phyloP scores from a whole-genome alignment of 768 basidiomycete genomes.

The Boletellus emodensis region DNA sequence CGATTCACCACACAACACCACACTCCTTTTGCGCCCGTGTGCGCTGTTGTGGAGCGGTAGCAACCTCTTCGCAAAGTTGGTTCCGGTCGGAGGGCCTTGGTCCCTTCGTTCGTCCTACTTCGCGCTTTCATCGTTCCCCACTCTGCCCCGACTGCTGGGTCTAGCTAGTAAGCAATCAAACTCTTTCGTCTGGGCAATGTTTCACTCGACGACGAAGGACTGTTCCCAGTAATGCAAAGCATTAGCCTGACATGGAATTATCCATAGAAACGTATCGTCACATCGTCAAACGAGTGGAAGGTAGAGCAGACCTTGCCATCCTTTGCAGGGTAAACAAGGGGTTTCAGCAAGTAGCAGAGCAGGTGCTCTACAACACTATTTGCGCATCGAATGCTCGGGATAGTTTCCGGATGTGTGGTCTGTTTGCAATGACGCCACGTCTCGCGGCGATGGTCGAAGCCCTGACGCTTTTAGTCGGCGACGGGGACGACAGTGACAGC shows the following conservation, averaged over 20 bases:
- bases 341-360: slow-evolving; percentile 54
- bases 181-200: neutral
- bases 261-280: slow-evolving; percentile 56
- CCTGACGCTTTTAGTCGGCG: slow-evolving; percentile 44
- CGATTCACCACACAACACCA: slow-evolving; percentile 1
- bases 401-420: slow-evolving; percentile 43
- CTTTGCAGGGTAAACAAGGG: slow-evolving; percentile 56
- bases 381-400: slow-evolving; percentile 39
- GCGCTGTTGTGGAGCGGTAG: neutral
- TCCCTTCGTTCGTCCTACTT: neutral
- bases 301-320: slow-evolving; percentile 49
- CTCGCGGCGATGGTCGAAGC: slow-evolving; percentile 51
- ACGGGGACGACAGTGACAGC: slow-evolving; percentile 14
- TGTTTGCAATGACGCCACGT: slow-evolving; percentile 44
- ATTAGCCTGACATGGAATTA: slow-evolving; percentile 47
- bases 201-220: neutral
- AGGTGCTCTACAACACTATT: slow-evolving; percentile 57
- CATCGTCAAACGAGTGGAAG: slow-evolving; percentile 50
- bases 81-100: neutral
- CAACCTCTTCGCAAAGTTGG: neutral
- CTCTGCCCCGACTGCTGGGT: neutral
- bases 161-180: slow-evolving; percentile 7
- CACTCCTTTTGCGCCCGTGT: neutral
- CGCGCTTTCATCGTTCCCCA: neutral
- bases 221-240: slow-evolving; percentile 33